Evolutionary conservation across 1,284 basidiomycete genomes (phyloP), one percentile per base, ranked within the genome.

Genomic region (Ustilago shanxiensis): DNA sequence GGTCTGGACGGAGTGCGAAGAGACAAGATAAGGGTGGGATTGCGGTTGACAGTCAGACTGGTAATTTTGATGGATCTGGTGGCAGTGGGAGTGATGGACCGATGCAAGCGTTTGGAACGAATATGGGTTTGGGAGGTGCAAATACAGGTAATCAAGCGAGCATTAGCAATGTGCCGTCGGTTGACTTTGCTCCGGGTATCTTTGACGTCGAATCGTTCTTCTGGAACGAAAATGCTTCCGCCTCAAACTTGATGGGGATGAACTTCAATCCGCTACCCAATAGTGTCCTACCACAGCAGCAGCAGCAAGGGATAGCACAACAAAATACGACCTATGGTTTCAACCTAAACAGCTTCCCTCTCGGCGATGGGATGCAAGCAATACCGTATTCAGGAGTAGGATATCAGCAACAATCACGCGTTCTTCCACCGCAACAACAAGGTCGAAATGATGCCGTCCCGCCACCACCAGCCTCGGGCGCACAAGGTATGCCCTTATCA

Each of bases 161-260:
- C 31, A 22, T 37, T 22, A 39, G 47, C 24, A 51, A 52, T 16
- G 20, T 44, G 41, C 41, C 41, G 41, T 44, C 41, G 41, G 41
- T 44, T 44, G 41, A 44, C 41, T 77, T 69, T 39, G 70, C 77
- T 11, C 79, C 77, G 33, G 70, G 72, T 4, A 67, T 79, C 52
- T 81, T 81, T 50, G 79, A 81, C 56, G 72, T 79, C 50, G 79
- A 81, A 54, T 72, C 71, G 28, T 79, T 79, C 54, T 81, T 77
- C 63, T 81, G 79, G 79, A 81, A 81, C 62, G 79, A 81, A 29
- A 80, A 79, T 29, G 74, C 58, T 20, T 60, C 60, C 14, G 53
- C 58, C 13, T 41, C 69, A 10, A 61, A 58, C 9, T 53, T 62
- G 57, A 66, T 72, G 64, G 63, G 64, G 11, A 56, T 60, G 51